A percentile compares a stretch with the other conserved stretches of the same genome.
phyloP scores from a whole-genome alignment of 164 flowering plant species.

The Santalum album region DNA sequence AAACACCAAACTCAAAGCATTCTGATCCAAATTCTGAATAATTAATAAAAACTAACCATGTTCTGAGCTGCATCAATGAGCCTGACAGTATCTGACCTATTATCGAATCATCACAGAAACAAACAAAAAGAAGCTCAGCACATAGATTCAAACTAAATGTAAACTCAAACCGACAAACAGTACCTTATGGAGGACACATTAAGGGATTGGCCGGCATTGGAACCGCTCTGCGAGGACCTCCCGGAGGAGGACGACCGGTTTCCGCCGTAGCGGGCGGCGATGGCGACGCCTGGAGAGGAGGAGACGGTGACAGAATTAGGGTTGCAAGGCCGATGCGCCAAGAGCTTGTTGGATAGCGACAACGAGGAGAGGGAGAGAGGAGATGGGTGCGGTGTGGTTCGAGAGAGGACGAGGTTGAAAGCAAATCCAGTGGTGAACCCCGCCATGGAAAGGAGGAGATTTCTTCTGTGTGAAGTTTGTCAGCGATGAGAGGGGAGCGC shows the following conservation, averaged over 20 bases:
- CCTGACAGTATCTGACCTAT: constrained; percentile 69
- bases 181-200: constrained; percentile 50
- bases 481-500: too few species aligned
- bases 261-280: constrained; percentile 33
- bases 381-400: constrained; percentile 11
- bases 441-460: too few species aligned
- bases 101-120: constrained; percentile 10
- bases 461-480: too few species aligned
- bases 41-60: constrained; percentile 51
- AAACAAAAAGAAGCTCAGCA: constrained; percentile 1
- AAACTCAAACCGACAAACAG: too few species aligned
- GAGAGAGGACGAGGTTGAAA: constrained; percentile 18
- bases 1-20: too few species aligned
- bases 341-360: constrained; percentile 16
- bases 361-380: constrained; percentile 12
- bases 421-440: constrained; percentile 32
- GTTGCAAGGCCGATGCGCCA: constrained; percentile 19
- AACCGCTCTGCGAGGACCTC: constrained; percentile 11
- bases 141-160: too few species aligned
- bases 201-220: constrained; percentile 37
- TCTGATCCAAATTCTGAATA: too few species aligned
- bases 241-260: constrained; percentile 1
- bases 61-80: constrained; percentile 71
- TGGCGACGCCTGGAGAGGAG: constrained; percentile 6
- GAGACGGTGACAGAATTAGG: not conserved